These are phyloP conservation scores for Cordyceps tenuipes DNA, from an alignment of 2,329 filamentous ascomycete genomes.

Conservation along the genomic window DNA sequence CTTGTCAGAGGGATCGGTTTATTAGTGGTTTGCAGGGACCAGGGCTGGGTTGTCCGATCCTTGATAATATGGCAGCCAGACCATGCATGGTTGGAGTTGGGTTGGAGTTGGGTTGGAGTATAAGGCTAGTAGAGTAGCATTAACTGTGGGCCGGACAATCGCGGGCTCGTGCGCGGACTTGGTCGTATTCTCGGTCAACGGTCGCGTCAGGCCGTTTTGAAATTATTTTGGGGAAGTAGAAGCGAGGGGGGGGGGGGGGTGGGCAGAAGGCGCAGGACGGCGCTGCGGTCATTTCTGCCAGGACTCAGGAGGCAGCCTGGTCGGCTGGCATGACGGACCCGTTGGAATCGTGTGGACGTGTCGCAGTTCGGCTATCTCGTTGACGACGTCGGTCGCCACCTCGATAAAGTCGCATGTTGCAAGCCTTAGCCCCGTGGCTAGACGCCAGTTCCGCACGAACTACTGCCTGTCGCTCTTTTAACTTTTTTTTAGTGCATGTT, in stretches of 20 bases:
- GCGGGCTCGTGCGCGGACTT: neutral
- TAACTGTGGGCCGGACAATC: neutral
- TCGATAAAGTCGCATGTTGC: neutral
- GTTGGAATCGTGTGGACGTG: neutral
- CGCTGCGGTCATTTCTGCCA: too few relatives aligned
- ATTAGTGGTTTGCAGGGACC: neutral
- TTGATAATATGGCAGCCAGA: neutral
- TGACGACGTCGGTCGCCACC: neutral
- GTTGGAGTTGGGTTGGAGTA: neutral
- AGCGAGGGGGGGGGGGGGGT: neutral
- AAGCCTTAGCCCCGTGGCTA: constrained; percentile 5
- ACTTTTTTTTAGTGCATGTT: neutral
- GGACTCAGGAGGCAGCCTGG: neutral
- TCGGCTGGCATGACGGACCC: neutral
- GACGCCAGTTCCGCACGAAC: constrained; percentile 8
- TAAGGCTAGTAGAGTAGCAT: neutral
- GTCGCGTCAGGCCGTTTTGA: neutral
- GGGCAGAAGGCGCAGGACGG: too few relatives aligned
- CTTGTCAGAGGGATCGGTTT: neutral
- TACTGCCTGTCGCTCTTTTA: neutral
- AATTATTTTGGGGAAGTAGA: neutral
- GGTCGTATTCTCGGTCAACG: neutral
- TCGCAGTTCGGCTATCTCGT: constrained; percentile 1
- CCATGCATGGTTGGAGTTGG: neutral
- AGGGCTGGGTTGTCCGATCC: neutral